phyloP scores from a whole-genome alignment of 257 asterid species.

The Solanum stenotomum region DNA sequence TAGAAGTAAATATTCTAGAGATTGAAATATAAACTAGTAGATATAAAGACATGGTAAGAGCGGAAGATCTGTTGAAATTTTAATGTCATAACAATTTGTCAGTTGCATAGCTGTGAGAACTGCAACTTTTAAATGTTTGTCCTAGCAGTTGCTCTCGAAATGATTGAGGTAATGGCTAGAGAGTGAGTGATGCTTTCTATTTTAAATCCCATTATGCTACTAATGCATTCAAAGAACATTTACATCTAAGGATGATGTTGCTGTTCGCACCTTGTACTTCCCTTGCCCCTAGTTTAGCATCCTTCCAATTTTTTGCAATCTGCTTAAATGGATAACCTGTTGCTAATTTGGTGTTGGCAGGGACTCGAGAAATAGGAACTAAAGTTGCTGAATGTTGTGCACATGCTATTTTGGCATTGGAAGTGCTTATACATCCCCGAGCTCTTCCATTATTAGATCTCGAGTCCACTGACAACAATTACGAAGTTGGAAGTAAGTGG shows the following conservation, averaged over 20 bases:
- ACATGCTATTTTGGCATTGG: slow-evolving; percentile 60
- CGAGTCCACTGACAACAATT: slow-evolving; percentile 10
- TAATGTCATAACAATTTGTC: background rate
- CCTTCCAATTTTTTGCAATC: background rate
- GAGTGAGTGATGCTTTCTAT: background rate
- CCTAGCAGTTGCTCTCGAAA: background rate
- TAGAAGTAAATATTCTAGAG: background rate
- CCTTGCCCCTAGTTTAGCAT: background rate
- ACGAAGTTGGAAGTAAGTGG: slow-evolving; percentile 17
- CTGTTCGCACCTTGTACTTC: background rate
- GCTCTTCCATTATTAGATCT: slow-evolving; percentile 42
- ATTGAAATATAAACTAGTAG: background rate
- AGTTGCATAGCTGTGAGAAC: background rate
- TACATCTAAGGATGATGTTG: background rate
- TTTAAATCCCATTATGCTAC: background rate
- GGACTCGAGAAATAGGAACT: slow-evolving; percentile 51
- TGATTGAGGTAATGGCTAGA: background rate
- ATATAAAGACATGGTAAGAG: background rate
- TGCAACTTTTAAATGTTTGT: background rate
- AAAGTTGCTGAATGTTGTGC: slow-evolving; percentile 46
- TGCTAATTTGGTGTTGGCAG: slow-evolving; percentile 16
- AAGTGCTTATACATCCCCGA: slow-evolving; percentile 74
- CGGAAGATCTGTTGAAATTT: background rate
- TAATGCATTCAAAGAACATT: background rate
- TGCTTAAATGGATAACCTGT: background rate